phyloP scores from a whole-genome alignment of 345 rosid species.

The Citrus reticulata region DNA sequence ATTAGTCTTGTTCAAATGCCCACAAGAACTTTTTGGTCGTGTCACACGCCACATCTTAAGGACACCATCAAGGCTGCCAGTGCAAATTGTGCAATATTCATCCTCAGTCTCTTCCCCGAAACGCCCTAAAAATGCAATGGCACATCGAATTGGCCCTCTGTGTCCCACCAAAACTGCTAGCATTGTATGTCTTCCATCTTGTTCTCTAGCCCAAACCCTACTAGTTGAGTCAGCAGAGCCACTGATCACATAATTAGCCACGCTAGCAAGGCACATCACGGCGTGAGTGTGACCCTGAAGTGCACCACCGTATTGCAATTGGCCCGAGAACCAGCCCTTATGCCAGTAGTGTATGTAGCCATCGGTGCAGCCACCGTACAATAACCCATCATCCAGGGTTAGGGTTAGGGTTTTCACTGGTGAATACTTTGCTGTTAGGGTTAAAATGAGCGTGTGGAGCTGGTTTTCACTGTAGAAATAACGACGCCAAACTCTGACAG shows the following conservation, averaged over 20 bases:
- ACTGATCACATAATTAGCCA: constrained; percentile 35
- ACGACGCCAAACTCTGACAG: constrained; percentile 42
- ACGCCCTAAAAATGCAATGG: constrained; percentile 26
- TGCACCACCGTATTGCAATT: constrained; percentile 41
- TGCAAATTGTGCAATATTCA: constrained; percentile 38
- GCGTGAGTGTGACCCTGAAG: constrained; percentile 62
- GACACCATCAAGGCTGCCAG: constrained; percentile 54
- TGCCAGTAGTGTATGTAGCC: constrained; percentile 52
- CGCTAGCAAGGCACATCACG: constrained; percentile 41
- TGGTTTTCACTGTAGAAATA: constrained; percentile 28
- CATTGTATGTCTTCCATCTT: constrained; percentile 34
- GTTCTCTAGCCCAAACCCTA: constrained; percentile 43
- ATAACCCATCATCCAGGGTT: constrained; percentile 23
- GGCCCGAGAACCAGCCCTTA: constrained; percentile 43
- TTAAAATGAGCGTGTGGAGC: constrained; percentile 35
- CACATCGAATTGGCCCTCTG: constrained; percentile 40
- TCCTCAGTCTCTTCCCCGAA: constrained; percentile 29
- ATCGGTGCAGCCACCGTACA: constrained; percentile 54
- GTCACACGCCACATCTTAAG: constrained; percentile 45
- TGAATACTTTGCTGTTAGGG: constrained; percentile 43
- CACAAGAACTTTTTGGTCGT: constrained; percentile 9
- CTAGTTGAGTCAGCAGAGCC: constrained; percentile 48
- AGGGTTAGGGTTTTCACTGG: constrained; percentile 48
- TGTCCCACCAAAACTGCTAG: constrained; percentile 40
- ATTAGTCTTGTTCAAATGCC: background rate